phyloP scores from a whole-genome alignment of 2,329 filamentous ascomycete genomes.

The Pseudonectria buxi region DNA sequence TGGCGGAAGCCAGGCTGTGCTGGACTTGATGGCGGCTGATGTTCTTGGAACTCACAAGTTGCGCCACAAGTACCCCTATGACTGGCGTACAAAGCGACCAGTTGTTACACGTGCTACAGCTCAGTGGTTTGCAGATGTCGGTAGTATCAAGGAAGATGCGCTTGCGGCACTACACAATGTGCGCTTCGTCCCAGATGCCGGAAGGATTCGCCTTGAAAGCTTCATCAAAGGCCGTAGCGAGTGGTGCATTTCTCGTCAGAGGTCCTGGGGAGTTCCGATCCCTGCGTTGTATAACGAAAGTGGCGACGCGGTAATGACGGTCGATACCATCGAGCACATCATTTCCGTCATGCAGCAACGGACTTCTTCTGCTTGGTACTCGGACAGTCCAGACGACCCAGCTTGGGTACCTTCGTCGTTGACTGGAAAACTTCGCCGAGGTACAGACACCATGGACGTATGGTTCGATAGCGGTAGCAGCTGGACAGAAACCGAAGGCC shows the following conservation, averaged over 20 bases:
- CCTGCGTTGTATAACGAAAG: constrained; percentile 74
- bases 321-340: constrained; percentile 76
- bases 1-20: constrained; percentile 61
- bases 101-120: constrained; percentile 88
- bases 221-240: constrained; percentile 85
- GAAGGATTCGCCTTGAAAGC: constrained; percentile 68
- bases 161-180: constrained; percentile 64
- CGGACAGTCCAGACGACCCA: constrained; percentile 66
- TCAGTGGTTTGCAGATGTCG: constrained; percentile 96
- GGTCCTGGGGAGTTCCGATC: constrained; percentile 95
- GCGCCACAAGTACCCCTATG: constrained; percentile 92
- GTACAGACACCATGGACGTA: constrained; percentile 96
- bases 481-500: constrained; percentile 59
- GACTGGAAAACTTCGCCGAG: constrained; percentile 58
- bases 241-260: constrained; percentile 96
- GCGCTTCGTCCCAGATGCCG: constrained; percentile 69
- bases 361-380: constrained; percentile 93
- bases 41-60: constrained; percentile 67
- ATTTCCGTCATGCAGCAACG: constrained; percentile 69
- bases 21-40: constrained; percentile 59
- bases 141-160: constrained; percentile 68
- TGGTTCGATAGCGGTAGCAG: constrained; percentile 99
- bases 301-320: constrained; percentile 71
- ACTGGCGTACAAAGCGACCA: constrained; percentile 92
- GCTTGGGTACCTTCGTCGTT: constrained; percentile 69